Evolutionary conservation across 352 stramenopile species (phyloP).

Genomic region (Pythium catenulatum): DNA sequence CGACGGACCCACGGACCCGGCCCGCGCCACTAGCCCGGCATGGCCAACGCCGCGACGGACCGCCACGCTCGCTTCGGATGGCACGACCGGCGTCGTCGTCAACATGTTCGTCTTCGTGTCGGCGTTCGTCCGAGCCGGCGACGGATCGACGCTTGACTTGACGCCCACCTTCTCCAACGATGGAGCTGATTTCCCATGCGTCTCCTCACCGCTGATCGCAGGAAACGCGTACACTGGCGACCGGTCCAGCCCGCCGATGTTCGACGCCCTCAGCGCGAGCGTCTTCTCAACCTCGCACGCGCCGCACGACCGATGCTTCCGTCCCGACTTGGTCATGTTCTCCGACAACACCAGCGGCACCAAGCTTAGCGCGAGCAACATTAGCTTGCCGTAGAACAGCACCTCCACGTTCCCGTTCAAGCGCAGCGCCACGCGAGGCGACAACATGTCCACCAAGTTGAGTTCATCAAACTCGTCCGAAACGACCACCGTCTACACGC

Average conservation of each 20-base stretch:
- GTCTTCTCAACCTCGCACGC: background rate
- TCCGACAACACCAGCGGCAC: constrained; percentile 37
- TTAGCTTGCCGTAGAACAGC: constrained; percentile 57
- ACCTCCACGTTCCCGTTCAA: constrained; percentile 55
- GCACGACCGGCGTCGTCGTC: too few species aligned
- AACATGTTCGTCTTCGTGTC: too few species aligned
- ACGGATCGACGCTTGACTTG: too few species aligned
- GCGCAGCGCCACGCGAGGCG: constrained; percentile 47
- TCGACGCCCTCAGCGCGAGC: background rate
- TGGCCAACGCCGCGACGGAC: too few species aligned
- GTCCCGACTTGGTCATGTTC: background rate
- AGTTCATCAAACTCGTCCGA: constrained; percentile 53
- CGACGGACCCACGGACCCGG: background rate
- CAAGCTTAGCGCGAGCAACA: constrained; percentile 56
- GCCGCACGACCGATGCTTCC: background rate
- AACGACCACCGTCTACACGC: constrained; percentile 56
- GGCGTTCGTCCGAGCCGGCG: too few species aligned
- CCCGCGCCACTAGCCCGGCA: too few species aligned
- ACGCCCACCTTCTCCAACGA: too few species aligned
- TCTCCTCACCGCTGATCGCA: background rate
- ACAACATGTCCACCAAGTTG: constrained; percentile 51
- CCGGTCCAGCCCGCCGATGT: background rate
- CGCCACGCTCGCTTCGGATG: too few species aligned
- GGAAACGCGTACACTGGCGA: background rate
- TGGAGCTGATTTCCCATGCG: too few species aligned